phyloP scores from a whole-genome alignment of 2,329 filamentous ascomycete species.

The Dactylellina haptotyla region DNA sequence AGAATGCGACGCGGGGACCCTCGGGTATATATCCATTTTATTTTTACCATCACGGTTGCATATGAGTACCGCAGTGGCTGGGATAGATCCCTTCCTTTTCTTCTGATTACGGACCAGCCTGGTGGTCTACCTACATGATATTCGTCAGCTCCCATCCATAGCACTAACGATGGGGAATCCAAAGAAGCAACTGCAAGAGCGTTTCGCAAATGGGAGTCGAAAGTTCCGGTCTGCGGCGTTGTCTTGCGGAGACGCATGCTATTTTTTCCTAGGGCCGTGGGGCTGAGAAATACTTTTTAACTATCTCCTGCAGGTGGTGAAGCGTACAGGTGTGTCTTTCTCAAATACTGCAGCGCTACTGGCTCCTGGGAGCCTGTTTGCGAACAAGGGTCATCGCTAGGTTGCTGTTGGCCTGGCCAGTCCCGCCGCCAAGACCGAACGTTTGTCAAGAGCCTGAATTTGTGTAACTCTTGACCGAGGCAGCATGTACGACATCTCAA shows the following conservation, averaged over 20 bases:
- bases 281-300: conserved; percentile 19
- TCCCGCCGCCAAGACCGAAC: conserved; percentile 3
- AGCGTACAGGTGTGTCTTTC: not conserved
- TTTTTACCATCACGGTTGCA: conserved; percentile 23
- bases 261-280: conserved; percentile 28
- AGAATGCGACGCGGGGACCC: not conserved
- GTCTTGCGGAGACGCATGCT: conserved; percentile 3
- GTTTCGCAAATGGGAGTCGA: conserved; percentile 17
- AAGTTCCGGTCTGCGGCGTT: conserved; percentile 41
- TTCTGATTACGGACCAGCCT: conserved; percentile 5
- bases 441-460: conserved; percentile 1
- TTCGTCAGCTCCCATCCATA: conserved; percentile 47
- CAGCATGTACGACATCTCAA: conserved; percentile 18
- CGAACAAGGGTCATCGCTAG: not conserved
- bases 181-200: not conserved
- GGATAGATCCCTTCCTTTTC: conserved; percentile 10
- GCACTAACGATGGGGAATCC: conserved; percentile 28
- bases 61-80: conserved; percentile 13
- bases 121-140: conserved; percentile 8
- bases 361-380: not conserved
- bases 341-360: conserved; percentile 27
- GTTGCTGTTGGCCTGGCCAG: conserved; percentile 4
- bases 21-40: conserved; percentile 24
- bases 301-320: conserved; percentile 11
- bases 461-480: conserved; percentile 27